Conservation (phyloP, 1,284 basidiomycete species). For the Ustilago esculenta region DNA sequence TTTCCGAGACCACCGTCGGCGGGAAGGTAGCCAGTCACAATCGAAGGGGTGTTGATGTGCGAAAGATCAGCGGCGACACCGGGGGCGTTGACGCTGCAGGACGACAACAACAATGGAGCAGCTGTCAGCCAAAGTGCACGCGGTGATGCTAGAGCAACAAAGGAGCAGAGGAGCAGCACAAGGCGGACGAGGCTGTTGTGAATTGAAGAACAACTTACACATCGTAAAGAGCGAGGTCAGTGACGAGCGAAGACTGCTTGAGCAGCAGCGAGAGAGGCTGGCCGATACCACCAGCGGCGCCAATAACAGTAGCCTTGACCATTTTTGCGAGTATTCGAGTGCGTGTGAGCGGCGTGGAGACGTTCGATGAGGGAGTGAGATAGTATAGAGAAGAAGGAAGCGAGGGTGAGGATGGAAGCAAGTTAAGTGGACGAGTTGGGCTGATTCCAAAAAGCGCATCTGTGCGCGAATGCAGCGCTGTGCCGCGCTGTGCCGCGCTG, state of each 20-base stretch:
- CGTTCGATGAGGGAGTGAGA: neutral
- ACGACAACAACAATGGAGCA: too few relatives aligned
- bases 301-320: conserved; percentile 65
- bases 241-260: conserved; percentile 82
- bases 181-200: neutral
- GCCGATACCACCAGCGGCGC: conserved; percentile 69
- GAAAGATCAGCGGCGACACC: conserved; percentile 94
- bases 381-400: neutral
- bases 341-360: too few relatives aligned
- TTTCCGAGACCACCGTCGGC: conserved; percentile 80
- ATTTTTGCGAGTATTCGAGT: conserved; percentile 48
- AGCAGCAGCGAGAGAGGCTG: conserved; percentile 90
- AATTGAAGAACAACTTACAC: conserved; percentile 76
- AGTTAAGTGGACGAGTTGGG: too few relatives aligned
- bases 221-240: conserved; percentile 86
- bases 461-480: too few relatives aligned
- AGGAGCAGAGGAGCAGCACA: neutral
- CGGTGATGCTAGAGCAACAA: too few relatives aligned
- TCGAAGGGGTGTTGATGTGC: conserved; percentile 76
- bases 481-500: too few relatives aligned
- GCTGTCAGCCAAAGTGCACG: too few relatives aligned
- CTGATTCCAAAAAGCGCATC: too few relatives aligned
- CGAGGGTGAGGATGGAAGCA: neutral
- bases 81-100: conserved; percentile 74
- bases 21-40: conserved; percentile 68